Evolutionary conservation across 148 eudicot genomes (phyloP).

Genomic region (Vaccinium darrowii): DNA sequence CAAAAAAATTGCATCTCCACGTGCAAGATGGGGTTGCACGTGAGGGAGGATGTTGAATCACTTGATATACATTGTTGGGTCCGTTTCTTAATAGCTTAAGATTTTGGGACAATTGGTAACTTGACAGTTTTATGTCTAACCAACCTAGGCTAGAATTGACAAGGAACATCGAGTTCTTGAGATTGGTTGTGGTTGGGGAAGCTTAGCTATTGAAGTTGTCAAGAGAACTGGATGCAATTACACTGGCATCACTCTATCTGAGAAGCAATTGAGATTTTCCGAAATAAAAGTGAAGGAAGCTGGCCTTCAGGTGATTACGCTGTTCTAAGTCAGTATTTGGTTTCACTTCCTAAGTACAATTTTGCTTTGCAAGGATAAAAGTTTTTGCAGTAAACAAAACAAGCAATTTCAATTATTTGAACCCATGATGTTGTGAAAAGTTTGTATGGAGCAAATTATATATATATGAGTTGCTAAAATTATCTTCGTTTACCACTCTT

Average conservation of each 20-base stretch:
- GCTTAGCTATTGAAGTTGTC: constrained; percentile 87
- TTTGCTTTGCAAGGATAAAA: neutral
- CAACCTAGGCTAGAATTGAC: constrained; percentile 58
- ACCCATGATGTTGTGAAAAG: neutral
- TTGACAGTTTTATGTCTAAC: neutral
- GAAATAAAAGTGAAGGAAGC: constrained; percentile 77
- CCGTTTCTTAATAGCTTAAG: too few relatives aligned
- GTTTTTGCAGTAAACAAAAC: neutral
- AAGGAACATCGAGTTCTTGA: constrained; percentile 78
- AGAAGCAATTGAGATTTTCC: constrained; percentile 77
- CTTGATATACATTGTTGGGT: too few relatives aligned
- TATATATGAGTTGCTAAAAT: neutral
- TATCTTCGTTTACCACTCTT: neutral
- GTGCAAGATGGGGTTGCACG: too few relatives aligned
- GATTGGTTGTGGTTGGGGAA: constrained; percentile 99
- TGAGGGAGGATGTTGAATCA: too few relatives aligned
- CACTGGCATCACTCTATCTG: constrained; percentile 88
- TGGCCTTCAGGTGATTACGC: constrained; percentile 65
- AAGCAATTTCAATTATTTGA: neutral
- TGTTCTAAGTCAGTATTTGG: neutral
- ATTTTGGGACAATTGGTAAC: too few relatives aligned
- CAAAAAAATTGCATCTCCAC: too few relatives aligned
- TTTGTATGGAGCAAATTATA: neutral
- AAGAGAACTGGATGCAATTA: constrained; percentile 87
- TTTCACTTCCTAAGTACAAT: too few relatives aligned